These are phyloP conservation scores for Hamamelis virginiana DNA, from an alignment of 164 flowering plant genomes.

Conservation along the genomic window DNA sequence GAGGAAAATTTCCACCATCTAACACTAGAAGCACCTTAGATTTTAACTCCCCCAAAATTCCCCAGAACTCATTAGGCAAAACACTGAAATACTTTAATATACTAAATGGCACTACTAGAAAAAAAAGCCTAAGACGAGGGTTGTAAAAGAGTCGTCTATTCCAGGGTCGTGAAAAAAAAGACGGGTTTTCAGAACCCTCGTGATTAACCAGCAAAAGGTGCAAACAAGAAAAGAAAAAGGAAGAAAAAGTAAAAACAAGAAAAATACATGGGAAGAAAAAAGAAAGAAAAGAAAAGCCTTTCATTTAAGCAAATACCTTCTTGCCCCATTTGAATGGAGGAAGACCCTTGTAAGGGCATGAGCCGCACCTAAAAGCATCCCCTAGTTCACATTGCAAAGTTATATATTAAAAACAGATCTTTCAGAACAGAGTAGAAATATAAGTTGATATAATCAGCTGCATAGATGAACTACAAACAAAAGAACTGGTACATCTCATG, in stretches of 20 bases:
- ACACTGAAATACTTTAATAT: not conserved
- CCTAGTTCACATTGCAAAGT: conserved; percentile 88
- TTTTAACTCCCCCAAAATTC: not conserved
- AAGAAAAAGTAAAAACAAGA: no score
- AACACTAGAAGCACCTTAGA: no score
- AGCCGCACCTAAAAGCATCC: conserved; percentile 93
- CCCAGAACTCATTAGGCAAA: not conserved
- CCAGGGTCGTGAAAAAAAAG: no score
- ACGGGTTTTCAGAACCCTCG: no score
- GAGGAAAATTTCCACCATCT: not conserved
- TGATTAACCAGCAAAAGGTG: no score
- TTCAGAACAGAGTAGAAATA: not conserved
- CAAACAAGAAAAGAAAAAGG: no score
- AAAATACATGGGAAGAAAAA: not conserved
- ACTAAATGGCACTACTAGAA: no score
- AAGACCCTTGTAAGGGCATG: conserved; percentile 95
- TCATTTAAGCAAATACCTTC: conserved; percentile 48
- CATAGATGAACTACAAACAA: no score
- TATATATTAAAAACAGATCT: not conserved
- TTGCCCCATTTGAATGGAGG: conserved; percentile 89
- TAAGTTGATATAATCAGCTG: not conserved
- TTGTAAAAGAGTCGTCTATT: no score
- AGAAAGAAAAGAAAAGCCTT: not conserved
- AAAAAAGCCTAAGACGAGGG: no score
- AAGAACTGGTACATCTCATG: no score